Conservation (phyloP, 2,329 filamentous ascomycete species). For the Nothophoma quercina region DNA sequence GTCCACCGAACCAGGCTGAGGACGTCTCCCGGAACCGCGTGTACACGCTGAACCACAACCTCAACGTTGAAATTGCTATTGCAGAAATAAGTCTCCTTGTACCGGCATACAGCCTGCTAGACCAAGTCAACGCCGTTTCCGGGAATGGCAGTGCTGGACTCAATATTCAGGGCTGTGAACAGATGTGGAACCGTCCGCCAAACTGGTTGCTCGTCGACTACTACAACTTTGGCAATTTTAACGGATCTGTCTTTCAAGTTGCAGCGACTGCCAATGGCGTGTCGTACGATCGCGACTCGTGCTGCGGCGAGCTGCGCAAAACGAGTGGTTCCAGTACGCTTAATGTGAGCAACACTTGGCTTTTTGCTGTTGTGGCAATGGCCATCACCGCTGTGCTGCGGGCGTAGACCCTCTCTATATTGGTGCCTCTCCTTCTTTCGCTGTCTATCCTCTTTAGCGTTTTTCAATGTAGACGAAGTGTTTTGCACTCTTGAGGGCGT, state of each 20-base stretch:
- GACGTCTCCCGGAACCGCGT: conserved; percentile 65
- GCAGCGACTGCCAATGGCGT: conserved; percentile 60
- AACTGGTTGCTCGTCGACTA: conserved; percentile 50
- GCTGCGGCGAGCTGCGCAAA: conserved; percentile 29
- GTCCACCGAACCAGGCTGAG: conserved; percentile 71
- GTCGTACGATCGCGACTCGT: conserved; percentile 27
- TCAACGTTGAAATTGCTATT: conserved; percentile 68
- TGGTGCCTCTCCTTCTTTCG: neutral
- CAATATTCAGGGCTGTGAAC: conserved; percentile 36
- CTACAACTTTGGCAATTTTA: conserved; percentile 45
- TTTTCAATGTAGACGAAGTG: neutral
- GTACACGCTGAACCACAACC: conserved; percentile 90
- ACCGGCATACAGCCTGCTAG: conserved; percentile 39
- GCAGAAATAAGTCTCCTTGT: conserved; percentile 52
- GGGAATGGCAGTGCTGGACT: conserved; percentile 39
- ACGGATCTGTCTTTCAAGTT: conserved; percentile 47
- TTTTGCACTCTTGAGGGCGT: neutral
- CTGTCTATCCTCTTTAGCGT: neutral
- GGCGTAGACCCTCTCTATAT: neutral
- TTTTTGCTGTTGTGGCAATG: neutral
- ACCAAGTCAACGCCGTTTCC: conserved; percentile 39
- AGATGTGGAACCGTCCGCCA: conserved; percentile 43
- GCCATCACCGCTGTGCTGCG: neutral
- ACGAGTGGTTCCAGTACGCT: neutral
- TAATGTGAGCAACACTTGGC: neutral